Percentiles rank a stretch among this genome's conserved stretches.
phyloP scores from a whole-genome alignment of 352 stramenopile species.

The Pythium periplocum region DNA sequence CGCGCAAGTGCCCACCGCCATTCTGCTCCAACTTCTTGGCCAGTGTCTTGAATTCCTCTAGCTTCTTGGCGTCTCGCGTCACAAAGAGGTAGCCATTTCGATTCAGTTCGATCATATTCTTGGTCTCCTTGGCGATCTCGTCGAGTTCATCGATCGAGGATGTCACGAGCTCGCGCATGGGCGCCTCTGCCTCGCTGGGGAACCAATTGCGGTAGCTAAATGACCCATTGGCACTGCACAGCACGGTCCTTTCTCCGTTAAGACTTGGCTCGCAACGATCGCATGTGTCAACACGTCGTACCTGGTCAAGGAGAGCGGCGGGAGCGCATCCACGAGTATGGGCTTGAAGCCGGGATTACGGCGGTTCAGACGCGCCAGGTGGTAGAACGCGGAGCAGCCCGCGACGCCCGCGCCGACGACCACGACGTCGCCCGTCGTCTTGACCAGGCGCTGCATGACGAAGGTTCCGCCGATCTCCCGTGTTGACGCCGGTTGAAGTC shows the following conservation, averaged over 20 bases:
- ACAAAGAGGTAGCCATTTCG: slow-evolving; percentile 81
- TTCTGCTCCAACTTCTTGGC: slow-evolving; percentile 42
- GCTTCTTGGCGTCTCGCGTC: slow-evolving; percentile 40
- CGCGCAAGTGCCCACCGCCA: slow-evolving; percentile 43
- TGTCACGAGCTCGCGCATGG: slow-evolving; percentile 63
- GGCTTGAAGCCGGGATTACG: slow-evolving; percentile 56
- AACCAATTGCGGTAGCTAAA: slow-evolving; percentile 86
- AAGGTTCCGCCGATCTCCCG: neutral
- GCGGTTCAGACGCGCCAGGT: slow-evolving; percentile 63
- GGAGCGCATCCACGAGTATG: slow-evolving; percentile 60
- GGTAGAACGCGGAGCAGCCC: slow-evolving; percentile 75
- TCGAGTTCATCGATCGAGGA: slow-evolving; percentile 76
- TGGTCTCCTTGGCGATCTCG: slow-evolving; percentile 45
- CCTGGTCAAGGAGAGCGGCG: slow-evolving; percentile 66
- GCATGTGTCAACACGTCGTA: slow-evolving; percentile 1
- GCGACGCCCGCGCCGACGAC: slow-evolving; percentile 68
- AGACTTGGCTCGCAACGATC: no score
- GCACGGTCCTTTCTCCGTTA: neutral
- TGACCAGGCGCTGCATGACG: slow-evolving; percentile 34
- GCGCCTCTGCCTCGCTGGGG: slow-evolving; percentile 54
- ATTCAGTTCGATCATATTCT: slow-evolving; percentile 67
- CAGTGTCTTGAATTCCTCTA: slow-evolving; percentile 41
- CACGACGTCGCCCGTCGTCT: slow-evolving; percentile 56
- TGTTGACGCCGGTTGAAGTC: no score
- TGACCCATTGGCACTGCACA: slow-evolving; percentile 57